Base-by-base conservation (phyloP, 805 yeast genomes). In the Suhomyces xylopsoci region DNA sequence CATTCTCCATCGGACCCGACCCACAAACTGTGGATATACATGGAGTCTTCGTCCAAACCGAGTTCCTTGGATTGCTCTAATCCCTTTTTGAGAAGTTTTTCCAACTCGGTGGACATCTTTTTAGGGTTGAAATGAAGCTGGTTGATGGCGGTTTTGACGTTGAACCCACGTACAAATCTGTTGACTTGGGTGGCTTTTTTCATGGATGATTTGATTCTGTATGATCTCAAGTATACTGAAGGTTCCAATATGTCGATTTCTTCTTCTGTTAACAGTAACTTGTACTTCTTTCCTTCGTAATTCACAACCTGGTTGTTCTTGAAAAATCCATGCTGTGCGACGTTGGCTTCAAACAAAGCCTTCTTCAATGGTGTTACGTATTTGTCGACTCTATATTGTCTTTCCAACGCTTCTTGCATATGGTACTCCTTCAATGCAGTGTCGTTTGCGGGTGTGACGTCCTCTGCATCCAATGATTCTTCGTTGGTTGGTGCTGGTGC, bases 71-170 rank as follows among this genome's bases (percentile, higher is more conserved):
- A 90, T 62, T 89, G 90, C 46, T 81, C 77, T 32, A 89, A 63
- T 8, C 96, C 96, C 48, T 81, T 76, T 62, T 84, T 83, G 56
- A 93, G 78, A 70, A 92, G 72, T 56, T 83, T 87, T 49, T 85
- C 92, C 51, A 91, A 79, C 58, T 91, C 96, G 51, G 85, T 79
- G 30, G 96, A 82, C 69, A 91, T 81, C 62, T 86, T 83, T 72
- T 90, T 90, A 47, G 84, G 80, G 66, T 84, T 83, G 76, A 93
- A 93, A 69, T 93, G 97, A 61, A 92, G 85, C 73, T 92, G 97
- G 41, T 93, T 90, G 60, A 93, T 87, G 49, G 97, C 98, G 43
- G 81, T 82, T 60, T 84, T 81, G 34, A 89, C 83, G 50, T 83
- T 80, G 70, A 88, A 72, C 32, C 86, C 86, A 52, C 89, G 81